A percentile compares a stretch with the other conserved stretches of the same genome.
phyloP scores from a whole-genome alignment of 305 asterid species.

The Fraxinus velutina region DNA sequence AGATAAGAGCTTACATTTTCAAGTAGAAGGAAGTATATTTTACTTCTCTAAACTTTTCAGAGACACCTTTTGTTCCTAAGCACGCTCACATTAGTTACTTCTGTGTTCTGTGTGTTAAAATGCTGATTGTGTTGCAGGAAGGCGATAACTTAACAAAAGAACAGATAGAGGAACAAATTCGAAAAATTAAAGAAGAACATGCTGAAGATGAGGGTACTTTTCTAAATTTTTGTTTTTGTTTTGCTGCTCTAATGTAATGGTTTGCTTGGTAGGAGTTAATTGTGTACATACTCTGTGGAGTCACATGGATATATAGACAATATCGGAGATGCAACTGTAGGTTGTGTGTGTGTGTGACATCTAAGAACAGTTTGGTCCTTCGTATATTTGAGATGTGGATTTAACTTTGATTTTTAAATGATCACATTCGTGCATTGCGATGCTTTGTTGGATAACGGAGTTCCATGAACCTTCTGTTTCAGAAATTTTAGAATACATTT shows the following conservation, averaged over 20 bases:
- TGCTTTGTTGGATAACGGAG: not conserved
- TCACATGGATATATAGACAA: not conserved
- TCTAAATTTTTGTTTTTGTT: not conserved
- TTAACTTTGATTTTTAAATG: not conserved
- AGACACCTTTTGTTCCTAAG: not conserved
- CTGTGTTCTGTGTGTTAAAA: not conserved
- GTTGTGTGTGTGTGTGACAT: not conserved
- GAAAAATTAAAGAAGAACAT: slow-evolving; percentile 78
- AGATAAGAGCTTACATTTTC: not conserved
- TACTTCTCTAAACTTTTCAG: not conserved
- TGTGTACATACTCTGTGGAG: not conserved
- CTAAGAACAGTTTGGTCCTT: not conserved
- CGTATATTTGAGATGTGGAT: not conserved
- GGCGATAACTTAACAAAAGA: slow-evolving; percentile 71
- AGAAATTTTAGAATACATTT: not conserved
- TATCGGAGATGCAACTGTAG: not conserved
- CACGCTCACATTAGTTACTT: not conserved
- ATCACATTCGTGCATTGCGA: not conserved
- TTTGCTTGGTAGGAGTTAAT: not conserved
- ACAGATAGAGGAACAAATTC: slow-evolving; percentile 82
- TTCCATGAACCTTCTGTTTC: not conserved
- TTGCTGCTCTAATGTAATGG: not conserved
- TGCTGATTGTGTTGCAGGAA: slow-evolving; percentile 50
- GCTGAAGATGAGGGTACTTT: slow-evolving; percentile 89
- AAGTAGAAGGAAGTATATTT: not conserved